A percentile compares a stretch with the other conserved stretches of the same genome.
These are phyloP conservation scores for Plasmodium adleri DNA, from an alignment of 169 alveolate species.

Conservation along the genomic window DNA sequence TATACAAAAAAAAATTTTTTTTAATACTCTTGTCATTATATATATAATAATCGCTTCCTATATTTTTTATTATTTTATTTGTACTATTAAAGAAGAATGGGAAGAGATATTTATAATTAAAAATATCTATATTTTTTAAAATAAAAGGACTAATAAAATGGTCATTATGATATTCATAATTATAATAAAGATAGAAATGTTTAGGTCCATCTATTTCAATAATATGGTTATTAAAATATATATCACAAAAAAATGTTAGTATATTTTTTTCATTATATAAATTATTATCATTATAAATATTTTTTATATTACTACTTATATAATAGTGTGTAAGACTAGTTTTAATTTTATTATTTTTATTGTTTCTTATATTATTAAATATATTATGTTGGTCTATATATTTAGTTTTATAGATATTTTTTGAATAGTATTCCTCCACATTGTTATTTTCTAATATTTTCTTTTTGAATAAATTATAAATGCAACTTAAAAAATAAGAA, in stretches of 20 bases:
- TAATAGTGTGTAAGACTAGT: slow-evolving; percentile 76
- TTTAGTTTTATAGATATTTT: not conserved
- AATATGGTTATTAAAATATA: slow-evolving; percentile 67
- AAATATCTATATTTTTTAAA: slow-evolving; percentile 38
- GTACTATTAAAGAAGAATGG: slow-evolving; percentile 62
- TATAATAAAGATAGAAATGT: slow-evolving; percentile 63
- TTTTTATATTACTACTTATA: slow-evolving; percentile 66
- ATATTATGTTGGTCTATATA: slow-evolving; percentile 25
- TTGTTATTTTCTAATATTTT: not conserved
- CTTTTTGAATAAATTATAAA: slow-evolving; percentile 13
- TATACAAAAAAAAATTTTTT: slow-evolving; percentile 66
- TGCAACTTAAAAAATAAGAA: slow-evolving; percentile 5
- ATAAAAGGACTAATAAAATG: slow-evolving; percentile 29
- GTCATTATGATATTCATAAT: not conserved
- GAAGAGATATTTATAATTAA: slow-evolving; percentile 38
- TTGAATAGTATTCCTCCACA: slow-evolving; percentile 4
- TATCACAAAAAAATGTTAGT: slow-evolving; percentile 72
- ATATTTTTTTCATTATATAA: slow-evolving; percentile 70
- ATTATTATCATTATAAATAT: slow-evolving; percentile 12
- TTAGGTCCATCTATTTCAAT: slow-evolving; percentile 76
- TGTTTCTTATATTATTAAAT: slow-evolving; percentile 54
- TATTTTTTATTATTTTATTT: slow-evolving; percentile 11
- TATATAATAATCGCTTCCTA: slow-evolving; percentile 7
- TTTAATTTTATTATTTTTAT: slow-evolving; percentile 69
- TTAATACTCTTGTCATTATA: slow-evolving; percentile 69